Evolutionary conservation across 192 early-diverging fungal genomes (phyloP).

Genomic region (Kappamyces sp.): DNA sequence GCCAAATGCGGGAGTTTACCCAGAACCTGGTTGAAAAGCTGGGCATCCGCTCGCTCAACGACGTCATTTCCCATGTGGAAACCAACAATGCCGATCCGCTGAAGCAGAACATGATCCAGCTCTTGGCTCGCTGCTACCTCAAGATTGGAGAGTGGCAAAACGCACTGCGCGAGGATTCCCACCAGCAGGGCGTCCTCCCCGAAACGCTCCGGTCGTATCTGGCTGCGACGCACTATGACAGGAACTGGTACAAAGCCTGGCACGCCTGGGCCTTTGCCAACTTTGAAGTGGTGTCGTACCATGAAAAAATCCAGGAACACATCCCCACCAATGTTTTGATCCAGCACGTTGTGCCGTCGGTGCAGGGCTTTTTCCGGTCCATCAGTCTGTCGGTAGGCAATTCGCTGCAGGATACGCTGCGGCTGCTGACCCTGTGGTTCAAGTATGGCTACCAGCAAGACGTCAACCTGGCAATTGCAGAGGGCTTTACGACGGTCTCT

Average conservation of each 20-base stretch:
- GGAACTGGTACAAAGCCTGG: constrained; percentile 96
- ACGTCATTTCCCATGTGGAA: constrained; percentile 38
- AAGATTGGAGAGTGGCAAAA: constrained; percentile 94
- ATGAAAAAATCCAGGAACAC: constrained; percentile 54
- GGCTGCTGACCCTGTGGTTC: constrained; percentile 90
- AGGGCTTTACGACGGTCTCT: constrained; percentile 75
- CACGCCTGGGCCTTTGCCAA: constrained; percentile 94
- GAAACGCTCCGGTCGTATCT: constrained; percentile 77
- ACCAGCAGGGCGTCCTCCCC: constrained; percentile 45
- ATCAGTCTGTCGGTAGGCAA: constrained; percentile 82
- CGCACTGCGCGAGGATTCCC: constrained; percentile 51
- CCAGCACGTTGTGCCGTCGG: constrained; percentile 75
- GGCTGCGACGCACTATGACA: constrained; percentile 82
- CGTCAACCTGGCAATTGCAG: constrained; percentile 73
- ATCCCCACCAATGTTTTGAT: constrained; percentile 43
- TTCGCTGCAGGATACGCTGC: constrained; percentile 89
- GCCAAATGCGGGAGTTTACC: constrained; percentile 73
- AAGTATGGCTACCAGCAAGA: constrained; percentile 86
- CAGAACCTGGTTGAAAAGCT: constrained; percentile 59
- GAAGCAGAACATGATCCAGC: constrained; percentile 30
- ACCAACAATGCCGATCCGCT: constrained; percentile 26
- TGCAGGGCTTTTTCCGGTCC: constrained; percentile 86
- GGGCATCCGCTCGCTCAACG: constrained; percentile 45
- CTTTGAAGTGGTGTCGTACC: constrained; percentile 76
- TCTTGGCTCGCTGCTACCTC: constrained; percentile 69